Conservation (phyloP, 305 asterid genomes). For the Petunia hybrid region DNA sequence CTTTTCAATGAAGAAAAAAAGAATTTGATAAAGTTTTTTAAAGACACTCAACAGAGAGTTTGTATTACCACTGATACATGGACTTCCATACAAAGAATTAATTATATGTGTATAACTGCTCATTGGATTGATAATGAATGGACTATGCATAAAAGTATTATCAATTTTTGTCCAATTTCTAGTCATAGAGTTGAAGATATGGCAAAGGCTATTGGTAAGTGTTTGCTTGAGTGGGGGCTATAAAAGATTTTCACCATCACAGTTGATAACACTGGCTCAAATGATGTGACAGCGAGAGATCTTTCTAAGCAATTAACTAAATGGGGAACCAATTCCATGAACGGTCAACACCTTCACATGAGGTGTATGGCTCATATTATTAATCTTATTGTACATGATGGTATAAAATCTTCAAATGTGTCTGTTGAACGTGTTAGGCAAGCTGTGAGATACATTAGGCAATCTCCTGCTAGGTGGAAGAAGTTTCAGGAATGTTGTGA, state of each 20-base stretch:
- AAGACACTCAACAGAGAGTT: too few relatives aligned
- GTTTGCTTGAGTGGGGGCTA: constrained; percentile 8
- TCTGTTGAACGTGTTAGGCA: neutral
- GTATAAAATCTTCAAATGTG: neutral
- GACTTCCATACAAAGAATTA: neutral
- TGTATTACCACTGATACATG: neutral
- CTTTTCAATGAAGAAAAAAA: too few relatives aligned
- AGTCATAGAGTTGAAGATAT: neutral
- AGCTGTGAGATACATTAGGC: neutral
- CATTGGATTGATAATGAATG: constrained; percentile 4
- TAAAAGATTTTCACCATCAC: constrained; percentile 2
- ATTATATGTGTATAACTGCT: constrained; percentile 6
- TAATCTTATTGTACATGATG: neutral
- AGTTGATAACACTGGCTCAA: neutral
- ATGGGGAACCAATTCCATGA: neutral
- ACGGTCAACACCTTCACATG: neutral
- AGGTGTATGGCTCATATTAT: constrained; percentile 7
- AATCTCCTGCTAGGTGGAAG: neutral
- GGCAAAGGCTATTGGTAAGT: neutral
- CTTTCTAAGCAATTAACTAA: constrained; percentile 1
- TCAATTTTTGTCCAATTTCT: neutral
- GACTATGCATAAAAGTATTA: neutral
- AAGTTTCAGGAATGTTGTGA: neutral
- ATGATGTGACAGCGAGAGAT: neutral
- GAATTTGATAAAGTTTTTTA: too few relatives aligned